Evolutionary conservation across 2,329 filamentous ascomycete species (phyloP), one percentile per base, ranked within the genome.

Genomic region (Venturia pyrina): DNA sequence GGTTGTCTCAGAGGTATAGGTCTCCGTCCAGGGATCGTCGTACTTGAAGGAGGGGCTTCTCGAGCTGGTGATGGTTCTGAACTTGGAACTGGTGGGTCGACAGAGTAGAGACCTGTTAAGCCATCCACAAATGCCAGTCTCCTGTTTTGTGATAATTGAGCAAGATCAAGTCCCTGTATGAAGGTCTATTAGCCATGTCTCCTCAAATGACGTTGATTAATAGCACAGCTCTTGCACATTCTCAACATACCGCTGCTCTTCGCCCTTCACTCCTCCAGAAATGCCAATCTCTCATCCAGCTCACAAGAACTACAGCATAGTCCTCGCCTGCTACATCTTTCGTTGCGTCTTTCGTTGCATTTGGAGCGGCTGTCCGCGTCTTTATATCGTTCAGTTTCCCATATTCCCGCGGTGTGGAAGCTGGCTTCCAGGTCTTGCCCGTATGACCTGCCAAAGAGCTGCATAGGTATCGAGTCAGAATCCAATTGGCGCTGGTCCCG

Each of bases 251-350:
- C 32, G 69, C 89, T 72, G 91, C 76, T 75, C 87, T 87, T 64
- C 85, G 83, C 1, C 83, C 83, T 62, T 90, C 88, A 3, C 87
- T 84, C 68, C 80, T 86, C 91, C 92, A 97, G 73, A 96, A 96
- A 1, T 83, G 79, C 69, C 83, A 84, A 71, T 93, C 89, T 67
- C 90, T 83, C 76, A 96, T 78, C 77, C 95, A 96, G 78, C 90
- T 96, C 66, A 95, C 86, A 3, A 97, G 80, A 3, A 96, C 81
- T 0, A 97, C 76, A 21, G 74, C 75, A 11, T 70, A 69, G 37
- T 71, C 72, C 13, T 69, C 68, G 19, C 71, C 69, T 41, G 65
- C 70, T 17, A 50, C 57, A 37, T 64, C 53, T 6, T 63, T 60
- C 24, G 56, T 28, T 21, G 19, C 57, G 28, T 64, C 53, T 6